phyloP scores from a whole-genome alignment of 2,329 filamentous ascomycete genomes.

The Fonsecaea multimorphosa region DNA sequence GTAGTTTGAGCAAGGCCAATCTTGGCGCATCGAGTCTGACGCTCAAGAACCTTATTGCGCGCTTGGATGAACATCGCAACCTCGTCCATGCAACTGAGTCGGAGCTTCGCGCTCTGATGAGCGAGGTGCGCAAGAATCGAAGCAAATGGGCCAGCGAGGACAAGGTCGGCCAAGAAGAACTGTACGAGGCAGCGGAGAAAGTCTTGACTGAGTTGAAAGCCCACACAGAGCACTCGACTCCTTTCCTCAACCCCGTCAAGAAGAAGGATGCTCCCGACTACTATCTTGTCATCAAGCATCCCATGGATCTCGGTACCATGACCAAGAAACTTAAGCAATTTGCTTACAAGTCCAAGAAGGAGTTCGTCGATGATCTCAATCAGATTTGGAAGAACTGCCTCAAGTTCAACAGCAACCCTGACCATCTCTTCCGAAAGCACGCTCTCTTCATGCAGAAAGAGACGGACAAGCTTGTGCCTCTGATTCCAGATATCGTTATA shows the following conservation, averaged over 20 bases:
- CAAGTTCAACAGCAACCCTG: conserved; percentile 89
- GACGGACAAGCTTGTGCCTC: conserved; percentile 91
- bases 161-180: conserved; percentile 93
- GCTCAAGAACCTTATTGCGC: conserved; percentile 92
- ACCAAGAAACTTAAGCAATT: conserved; percentile 92
- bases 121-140: conserved; percentile 94
- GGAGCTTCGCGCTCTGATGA: conserved; percentile 89
- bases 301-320: conserved; percentile 98
- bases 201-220: conserved; percentile 96
- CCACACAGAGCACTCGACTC: conserved; percentile 95
- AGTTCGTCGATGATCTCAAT: conserved; percentile 92
- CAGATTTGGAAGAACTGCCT: conserved; percentile 97
- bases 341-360: conserved; percentile 84
- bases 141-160: conserved; percentile 99
- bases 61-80: conserved; percentile 90
- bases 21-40: conserved; percentile 94
- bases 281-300: conserved; percentile 77
- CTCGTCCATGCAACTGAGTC: conserved; percentile 91
- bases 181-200: conserved; percentile 96
- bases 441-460: conserved; percentile 96
- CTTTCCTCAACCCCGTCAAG: conserved; percentile 91
- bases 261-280: conserved; percentile 98
- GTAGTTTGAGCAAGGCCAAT: conserved; percentile 90
- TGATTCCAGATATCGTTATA: conserved; percentile 92
- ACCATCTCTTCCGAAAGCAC: conserved; percentile 86